Percentiles rank a stretch among this genome's conserved stretches.
Conservation (phyloP, 495 filamentous ascomycete genomes). For the Achaetomiella virescens region DNA sequence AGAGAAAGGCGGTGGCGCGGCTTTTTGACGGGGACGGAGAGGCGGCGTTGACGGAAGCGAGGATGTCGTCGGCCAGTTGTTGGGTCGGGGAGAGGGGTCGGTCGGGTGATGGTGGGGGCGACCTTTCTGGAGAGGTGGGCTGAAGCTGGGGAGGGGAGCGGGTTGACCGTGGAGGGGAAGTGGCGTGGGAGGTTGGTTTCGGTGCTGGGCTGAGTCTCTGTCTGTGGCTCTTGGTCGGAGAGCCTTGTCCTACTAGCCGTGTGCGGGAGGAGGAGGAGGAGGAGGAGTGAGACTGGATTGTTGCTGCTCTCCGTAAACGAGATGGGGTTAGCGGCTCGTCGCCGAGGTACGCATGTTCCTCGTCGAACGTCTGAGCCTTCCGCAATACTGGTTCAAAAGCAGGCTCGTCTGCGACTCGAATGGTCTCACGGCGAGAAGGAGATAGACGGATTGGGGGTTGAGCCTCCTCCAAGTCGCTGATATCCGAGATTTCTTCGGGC, state of each 20-base stretch:
- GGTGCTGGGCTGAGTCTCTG: constrained; percentile 14
- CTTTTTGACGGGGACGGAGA: constrained; percentile 51
- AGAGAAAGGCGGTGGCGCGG: constrained; percentile 46
- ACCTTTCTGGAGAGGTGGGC: constrained; percentile 2
- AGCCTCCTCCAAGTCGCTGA: constrained; percentile 41
- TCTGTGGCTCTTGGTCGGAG: constrained; percentile 9
- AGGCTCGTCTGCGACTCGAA: constrained; percentile 10
- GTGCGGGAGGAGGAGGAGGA: not conserved
- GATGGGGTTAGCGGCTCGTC: constrained; percentile 10
- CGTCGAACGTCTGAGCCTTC: constrained; percentile 14
- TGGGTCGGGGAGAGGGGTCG: constrained; percentile 37
- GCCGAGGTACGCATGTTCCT: constrained; percentile 2
- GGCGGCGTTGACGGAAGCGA: constrained; percentile 47
- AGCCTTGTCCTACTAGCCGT: not conserved
- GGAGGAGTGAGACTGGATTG: constrained; percentile 11
- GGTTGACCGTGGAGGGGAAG: constrained; percentile 9
- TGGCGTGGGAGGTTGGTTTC: not conserved
- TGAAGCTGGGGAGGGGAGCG: not conserved
- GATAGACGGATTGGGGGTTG: constrained; percentile 10
- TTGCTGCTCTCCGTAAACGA: constrained; percentile 17
- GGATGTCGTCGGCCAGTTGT: constrained; percentile 48
- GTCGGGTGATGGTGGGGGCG: constrained; percentile 13
- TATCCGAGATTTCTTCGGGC: constrained; percentile 37
- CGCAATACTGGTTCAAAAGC: constrained; percentile 17
- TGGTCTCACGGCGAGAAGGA: constrained; percentile 15